A percentile compares a stretch with the other conserved stretches of the same genome.
These are phyloP conservation scores for Martensiomyces pterosporus DNA, from an alignment of 192 early-diverging fungal genomes.

Conservation along the genomic window DNA sequence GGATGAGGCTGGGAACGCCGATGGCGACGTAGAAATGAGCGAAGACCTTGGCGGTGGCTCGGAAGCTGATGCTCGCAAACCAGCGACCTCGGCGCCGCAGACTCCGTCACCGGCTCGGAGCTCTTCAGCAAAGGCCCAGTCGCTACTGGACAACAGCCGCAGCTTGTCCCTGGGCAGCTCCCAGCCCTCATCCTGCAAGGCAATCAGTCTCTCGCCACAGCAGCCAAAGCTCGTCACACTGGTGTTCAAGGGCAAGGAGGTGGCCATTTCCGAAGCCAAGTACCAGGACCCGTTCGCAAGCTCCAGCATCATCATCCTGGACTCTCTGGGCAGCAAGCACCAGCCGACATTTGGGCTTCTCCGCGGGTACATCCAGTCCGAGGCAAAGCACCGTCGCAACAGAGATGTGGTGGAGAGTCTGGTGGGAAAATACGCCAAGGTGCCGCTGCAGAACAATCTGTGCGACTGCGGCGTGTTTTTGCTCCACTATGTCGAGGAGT, in stretches of 20 bases:
- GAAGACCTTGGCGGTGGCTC: constrained; percentile 33
- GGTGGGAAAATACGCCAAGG: constrained; percentile 58
- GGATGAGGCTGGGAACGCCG: background rate
- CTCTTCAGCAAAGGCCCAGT: no score
- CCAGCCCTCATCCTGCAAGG: no score
- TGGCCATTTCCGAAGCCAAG: constrained; percentile 11
- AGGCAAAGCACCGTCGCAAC: constrained; percentile 54
- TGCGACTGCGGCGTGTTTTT: constrained; percentile 89
- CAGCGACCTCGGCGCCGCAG: no score
- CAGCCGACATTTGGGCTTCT: constrained; percentile 34
- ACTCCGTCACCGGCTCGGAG: no score
- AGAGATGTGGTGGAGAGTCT: constrained; percentile 24
- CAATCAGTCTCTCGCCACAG: no score
- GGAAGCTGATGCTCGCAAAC: no score
- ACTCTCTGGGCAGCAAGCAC: constrained; percentile 45
- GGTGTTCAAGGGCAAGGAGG: constrained; percentile 9
- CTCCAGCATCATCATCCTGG: constrained; percentile 35
- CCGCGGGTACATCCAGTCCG: constrained; percentile 48
- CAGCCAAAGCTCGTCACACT: constrained; percentile 8
- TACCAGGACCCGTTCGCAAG: constrained; percentile 20
- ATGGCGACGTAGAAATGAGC: constrained; percentile 21
- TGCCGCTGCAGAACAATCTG: constrained; percentile 70
- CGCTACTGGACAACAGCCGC: no score
- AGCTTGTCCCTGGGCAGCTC: no score
- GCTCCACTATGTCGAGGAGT: constrained; percentile 71